Base-by-base conservation (phyloP, 2,329 filamentous ascomycete species). In the Claviceps sp. region DNA sequence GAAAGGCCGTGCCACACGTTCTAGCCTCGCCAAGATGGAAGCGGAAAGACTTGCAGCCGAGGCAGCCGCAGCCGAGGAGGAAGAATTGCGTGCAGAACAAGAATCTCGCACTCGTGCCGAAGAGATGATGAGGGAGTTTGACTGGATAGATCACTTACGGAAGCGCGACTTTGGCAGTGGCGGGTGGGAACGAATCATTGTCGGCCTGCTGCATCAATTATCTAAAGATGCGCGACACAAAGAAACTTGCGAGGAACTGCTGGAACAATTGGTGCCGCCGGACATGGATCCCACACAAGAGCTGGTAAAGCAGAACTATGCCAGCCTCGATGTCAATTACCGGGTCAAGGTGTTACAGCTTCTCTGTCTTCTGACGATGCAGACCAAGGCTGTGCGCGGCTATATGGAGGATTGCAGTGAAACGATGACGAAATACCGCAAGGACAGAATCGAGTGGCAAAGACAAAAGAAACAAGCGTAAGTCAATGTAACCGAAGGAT, bases 361-460 rank as follows among this genome's bases (percentile, higher is more conserved):
- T 38, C 79, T 96, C 52, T 88, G 88, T 64, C 83, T 91, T 73
- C 74, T 97, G 54, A 90, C 87, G 2, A 77, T 90, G 52, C 85
- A 89, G 61, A 96, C 93, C 0, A 90, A 88, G 64, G 83, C 86
- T 2, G 79, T 97, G 58, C 83, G 91, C 50, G 83, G 81, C 16
- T 95, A 94, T 64, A 85, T 98, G 74, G 88, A 95, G 58, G 85
- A 91, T 56, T 95, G 90, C 68, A 88, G 86, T 57, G 87, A 91
- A 62, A 86, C 88, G 50, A 96, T 97, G 90, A 98, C 93, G 1
- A 81, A 83, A 51, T 88, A 94, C 62, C 83, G 93, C 48, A 98
- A 98, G 67, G 86, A 94, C 64, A 96, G 95, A 71, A 95, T 96
- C 55, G 88, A 95, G 57, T 85, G 82, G 68, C 91, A 97, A 68